Conservation (phyloP, 108 stramenopile species). For the Nitzschia putrida region DNA sequence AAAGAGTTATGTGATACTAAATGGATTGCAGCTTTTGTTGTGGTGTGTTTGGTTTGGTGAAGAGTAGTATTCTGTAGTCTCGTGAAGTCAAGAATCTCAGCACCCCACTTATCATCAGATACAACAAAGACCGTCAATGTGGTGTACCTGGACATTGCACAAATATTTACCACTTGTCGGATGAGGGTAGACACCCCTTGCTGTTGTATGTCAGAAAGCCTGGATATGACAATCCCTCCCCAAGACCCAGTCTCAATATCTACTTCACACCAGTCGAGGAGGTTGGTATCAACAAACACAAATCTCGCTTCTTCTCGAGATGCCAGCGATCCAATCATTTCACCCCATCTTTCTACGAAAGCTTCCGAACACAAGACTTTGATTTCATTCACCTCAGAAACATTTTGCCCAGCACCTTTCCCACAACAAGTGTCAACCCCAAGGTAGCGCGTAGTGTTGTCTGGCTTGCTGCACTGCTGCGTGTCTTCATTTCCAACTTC, state of each 20-base stretch:
- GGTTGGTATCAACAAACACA: conserved; percentile 49
- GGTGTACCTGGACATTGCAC: conserved; percentile 51
- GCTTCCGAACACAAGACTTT: conserved; percentile 61
- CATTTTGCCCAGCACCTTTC: too few relatives aligned
- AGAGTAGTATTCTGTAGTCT: conserved; percentile 61
- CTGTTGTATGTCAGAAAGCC: conserved; percentile 31
- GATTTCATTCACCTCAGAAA: conserved; percentile 8
- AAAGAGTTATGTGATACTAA: conserved; percentile 42
- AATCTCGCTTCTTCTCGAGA: background rate
- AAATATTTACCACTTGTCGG: conserved; percentile 37
- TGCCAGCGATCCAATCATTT: conserved; percentile 48
- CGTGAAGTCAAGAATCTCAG: conserved; percentile 32
- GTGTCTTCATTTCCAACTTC: too few relatives aligned
- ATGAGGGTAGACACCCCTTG: conserved; percentile 15
- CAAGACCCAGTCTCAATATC: conserved; percentile 61
- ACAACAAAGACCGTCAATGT: conserved; percentile 55
- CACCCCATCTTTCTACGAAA: conserved; percentile 63
- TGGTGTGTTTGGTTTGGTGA: conserved; percentile 29
- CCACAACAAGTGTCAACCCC: too few relatives aligned
- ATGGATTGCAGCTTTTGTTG: conserved; percentile 44
- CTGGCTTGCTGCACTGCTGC: too few relatives aligned
- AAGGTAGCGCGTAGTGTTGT: too few relatives aligned
- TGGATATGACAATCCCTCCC: conserved; percentile 50
- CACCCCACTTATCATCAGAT: conserved; percentile 38
- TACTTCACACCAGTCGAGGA: conserved; percentile 55